Conservation (phyloP, 768 basidiomycete species). For the Mycena metata region DNA sequence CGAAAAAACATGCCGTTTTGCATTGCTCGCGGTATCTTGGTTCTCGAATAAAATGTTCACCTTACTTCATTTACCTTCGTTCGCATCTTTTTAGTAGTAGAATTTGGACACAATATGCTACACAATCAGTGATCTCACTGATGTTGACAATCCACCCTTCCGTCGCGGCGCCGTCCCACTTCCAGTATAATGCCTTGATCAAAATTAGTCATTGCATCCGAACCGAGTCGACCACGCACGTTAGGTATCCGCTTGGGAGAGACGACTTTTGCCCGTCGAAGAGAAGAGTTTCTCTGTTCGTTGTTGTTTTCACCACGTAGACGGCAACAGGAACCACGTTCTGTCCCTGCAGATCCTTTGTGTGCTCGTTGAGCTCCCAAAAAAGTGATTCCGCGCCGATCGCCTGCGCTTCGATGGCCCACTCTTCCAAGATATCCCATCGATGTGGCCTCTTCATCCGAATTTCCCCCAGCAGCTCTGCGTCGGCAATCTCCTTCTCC, state of each 20-base stretch:
- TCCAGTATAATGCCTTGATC: slow-evolving; percentile 12
- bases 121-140: no score
- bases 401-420: neutral
- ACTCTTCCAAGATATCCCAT: slow-evolving; percentile 19
- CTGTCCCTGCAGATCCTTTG: neutral
- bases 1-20: no score
- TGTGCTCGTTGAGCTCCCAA: neutral
- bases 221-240: slow-evolving; percentile 1
- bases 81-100: no score
- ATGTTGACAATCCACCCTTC: no score
- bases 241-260: slow-evolving; percentile 28
- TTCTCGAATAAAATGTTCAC: no score
- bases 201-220: neutral
- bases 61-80: no score
- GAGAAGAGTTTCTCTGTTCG: slow-evolving; percentile 10
- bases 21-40: no score
- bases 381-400: neutral
- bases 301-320: slow-evolving; percentile 27
- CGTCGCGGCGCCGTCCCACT: no score
- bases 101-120: no score
- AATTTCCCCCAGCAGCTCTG: slow-evolving; percentile 22
- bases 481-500: slow-evolving; percentile 20
- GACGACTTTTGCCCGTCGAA: slow-evolving; percentile 16
- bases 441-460: slow-evolving; percentile 11
- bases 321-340: slow-evolving; percentile 19